Percentiles rank a stretch among this genome's conserved stretches.
Evolutionary conservation across 1,284 basidiomycete genomes (phyloP).

Genomic region (Ceratobasidium sp.): DNA sequence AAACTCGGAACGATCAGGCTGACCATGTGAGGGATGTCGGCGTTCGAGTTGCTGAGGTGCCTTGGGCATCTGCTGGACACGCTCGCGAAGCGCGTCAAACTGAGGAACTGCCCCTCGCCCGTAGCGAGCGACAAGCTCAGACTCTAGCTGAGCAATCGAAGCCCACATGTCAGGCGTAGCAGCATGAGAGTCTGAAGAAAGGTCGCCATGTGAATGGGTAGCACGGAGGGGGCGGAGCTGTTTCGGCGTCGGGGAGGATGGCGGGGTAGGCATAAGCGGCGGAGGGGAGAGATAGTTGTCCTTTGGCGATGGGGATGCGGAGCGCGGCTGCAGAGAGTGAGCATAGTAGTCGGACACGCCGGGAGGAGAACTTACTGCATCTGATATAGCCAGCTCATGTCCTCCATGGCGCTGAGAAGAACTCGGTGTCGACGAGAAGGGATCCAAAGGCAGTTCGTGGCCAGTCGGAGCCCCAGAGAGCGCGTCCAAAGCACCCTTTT

Average conservation of each 20-base stretch:
- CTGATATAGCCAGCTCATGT: background rate
- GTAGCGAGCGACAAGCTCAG: conserved; percentile 38
- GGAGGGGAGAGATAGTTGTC: conserved; percentile 24
- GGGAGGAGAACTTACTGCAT: background rate
- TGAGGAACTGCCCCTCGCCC: conserved; percentile 28
- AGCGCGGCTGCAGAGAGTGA: background rate
- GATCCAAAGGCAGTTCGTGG: conserved; percentile 6
- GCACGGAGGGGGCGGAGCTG: conserved; percentile 26
- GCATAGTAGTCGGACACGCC: background rate
- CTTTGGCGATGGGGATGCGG: background rate
- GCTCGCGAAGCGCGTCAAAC: conserved; percentile 22
- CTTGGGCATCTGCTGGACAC: conserved; percentile 21
- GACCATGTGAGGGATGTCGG: background rate
- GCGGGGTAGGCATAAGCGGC: conserved; percentile 26
- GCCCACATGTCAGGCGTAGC: conserved; percentile 23
- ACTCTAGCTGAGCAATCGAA: conserved; percentile 35
- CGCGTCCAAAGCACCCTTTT: conserved; percentile 13
- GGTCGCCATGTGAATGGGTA: conserved; percentile 10
- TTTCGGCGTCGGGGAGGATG: conserved; percentile 16
- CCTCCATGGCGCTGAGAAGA: background rate
- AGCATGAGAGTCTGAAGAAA: conserved; percentile 10
- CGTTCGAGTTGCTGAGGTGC: background rate
- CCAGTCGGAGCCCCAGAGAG: background rate
- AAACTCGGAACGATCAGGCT: background rate
- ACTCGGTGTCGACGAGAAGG: background rate